These are phyloP conservation scores for Paradendryphiella salina DNA, from an alignment of 2,329 filamentous ascomycete species.

Conservation along the genomic window DNA sequence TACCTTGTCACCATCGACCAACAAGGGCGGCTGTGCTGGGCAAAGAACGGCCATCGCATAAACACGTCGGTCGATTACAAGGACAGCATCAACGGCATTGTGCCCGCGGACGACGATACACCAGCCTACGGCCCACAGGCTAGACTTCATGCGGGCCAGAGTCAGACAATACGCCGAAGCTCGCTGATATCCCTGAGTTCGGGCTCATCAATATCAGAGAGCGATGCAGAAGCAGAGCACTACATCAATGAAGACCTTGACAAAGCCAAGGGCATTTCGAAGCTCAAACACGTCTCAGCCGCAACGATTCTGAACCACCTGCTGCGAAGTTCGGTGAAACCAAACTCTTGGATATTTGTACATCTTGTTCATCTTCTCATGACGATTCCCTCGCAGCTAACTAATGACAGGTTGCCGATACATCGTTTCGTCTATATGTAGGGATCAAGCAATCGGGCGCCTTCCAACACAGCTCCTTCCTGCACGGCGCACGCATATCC, in stretches of 20 bases:
- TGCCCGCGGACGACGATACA: constrained; percentile 49
- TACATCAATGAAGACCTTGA: constrained; percentile 68
- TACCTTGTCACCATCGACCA: constrained; percentile 78
- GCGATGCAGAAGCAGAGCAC: constrained; percentile 64
- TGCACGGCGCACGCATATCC: constrained; percentile 78
- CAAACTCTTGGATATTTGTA: constrained; percentile 91
- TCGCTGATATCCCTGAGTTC: constrained; percentile 36
- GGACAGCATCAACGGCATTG: constrained; percentile 72
- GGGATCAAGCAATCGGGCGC: constrained; percentile 87
- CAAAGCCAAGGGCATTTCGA: constrained; percentile 62
- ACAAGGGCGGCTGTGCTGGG: constrained; percentile 80
- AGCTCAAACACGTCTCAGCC: constrained; percentile 68
- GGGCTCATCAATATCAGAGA: constrained; percentile 51
- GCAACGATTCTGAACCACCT: constrained; percentile 77
- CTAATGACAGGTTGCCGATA: constrained; percentile 65
- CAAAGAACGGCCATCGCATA: constrained; percentile 76
- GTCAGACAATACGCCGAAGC: constrained; percentile 24
- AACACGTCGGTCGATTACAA: constrained; percentile 75
- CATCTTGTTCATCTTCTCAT: constrained; percentile 16
- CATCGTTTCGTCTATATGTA: constrained; percentile 80
- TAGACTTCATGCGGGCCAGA: constrained; percentile 30
- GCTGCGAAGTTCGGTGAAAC: constrained; percentile 75
- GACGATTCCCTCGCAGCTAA: not conserved
- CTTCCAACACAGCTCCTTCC: constrained; percentile 89
- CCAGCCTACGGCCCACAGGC: constrained; percentile 47